Base-by-base conservation (phyloP, 2,329 filamentous ascomycete genomes). In the Fusarium guadeloupense region DNA sequence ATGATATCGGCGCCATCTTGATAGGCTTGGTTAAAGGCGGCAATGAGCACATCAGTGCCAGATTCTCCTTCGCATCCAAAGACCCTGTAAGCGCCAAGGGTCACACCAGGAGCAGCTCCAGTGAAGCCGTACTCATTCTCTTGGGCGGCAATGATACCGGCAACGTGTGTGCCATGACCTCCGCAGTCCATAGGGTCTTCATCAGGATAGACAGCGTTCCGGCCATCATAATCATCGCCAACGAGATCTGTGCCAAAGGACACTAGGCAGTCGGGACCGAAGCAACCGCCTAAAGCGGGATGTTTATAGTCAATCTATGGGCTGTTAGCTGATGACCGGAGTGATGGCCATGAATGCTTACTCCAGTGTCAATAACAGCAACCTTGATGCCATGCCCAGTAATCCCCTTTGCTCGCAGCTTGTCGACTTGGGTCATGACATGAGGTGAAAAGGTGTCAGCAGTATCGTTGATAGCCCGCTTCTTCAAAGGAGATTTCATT, bases 231-330 rank as follows among this genome's bases (percentile, higher is more conserved):
- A 17, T 37, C 17, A 75, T 87, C 81, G 12, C 83, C 84, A 10
- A 85, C 79, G 48, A 85, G 75, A 56, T 85, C 83, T 42, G 76
- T 76, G 9, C 86, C 85, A 57, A 78, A 81, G 5, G 77, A 76
- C 21, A 88, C 81, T 41, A 87, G 73, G 68, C 80, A 87, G 9
- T 81, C 83, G 4, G 77, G 66, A 4, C 85, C 86, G 66, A 87
- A 87, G 65, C 85, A 85, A 45, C 85, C 84, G 5, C 86, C 86
- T 4, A 89, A 79, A 16, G 83, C 82, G 3, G 84, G 83, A 66
- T 88, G 85, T 1, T 74, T 79, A 69, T 87, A 88, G 69, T 89
- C 85, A 43, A 86, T 75, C 28, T 31, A 8, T 12, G n/a, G 12
- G 13, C 4, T 31, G 13, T 31, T 8, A 25, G 23, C 10, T 25